phyloP scores from a whole-genome alignment of 129 eudicot genomes.

The Lactuca sativa region DNA sequence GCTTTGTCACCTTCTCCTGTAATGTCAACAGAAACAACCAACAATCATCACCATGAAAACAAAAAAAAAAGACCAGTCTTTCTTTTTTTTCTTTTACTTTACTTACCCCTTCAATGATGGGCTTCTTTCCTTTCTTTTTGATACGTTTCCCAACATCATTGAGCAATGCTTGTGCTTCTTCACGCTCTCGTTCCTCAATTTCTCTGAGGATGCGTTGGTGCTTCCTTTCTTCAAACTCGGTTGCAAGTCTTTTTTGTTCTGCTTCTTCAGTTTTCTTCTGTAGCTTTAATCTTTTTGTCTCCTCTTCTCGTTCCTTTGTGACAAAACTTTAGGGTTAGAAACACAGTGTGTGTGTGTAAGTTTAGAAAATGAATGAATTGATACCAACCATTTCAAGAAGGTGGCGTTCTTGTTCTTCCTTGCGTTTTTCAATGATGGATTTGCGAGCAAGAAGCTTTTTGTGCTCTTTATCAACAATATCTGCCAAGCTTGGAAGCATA shows the following conservation, averaged over 20 bases:
- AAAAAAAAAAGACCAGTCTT: background rate
- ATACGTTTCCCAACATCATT: no score
- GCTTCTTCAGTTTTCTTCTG: conserved; percentile 77
- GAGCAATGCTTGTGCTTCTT: conserved; percentile 57
- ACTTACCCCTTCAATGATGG: conserved; percentile 68
- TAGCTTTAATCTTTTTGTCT: conserved; percentile 60
- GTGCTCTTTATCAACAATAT: conserved; percentile 77
- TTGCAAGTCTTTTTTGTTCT: conserved; percentile 71
- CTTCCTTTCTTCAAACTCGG: conserved; percentile 71
- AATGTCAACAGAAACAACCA: background rate
- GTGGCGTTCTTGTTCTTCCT: conserved; percentile 89
- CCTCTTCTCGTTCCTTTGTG: conserved; percentile 86
- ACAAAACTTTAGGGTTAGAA: background rate
- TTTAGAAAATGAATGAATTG: background rate
- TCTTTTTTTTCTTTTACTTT: no score
- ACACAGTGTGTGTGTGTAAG: background rate
- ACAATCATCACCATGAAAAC: background rate
- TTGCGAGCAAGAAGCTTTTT: conserved; percentile 85
- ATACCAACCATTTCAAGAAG: conserved; percentile 74
- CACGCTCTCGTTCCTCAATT: conserved; percentile 74
- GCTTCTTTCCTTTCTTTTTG: no score
- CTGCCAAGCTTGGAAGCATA: conserved; percentile 58
- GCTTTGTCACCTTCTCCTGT: no score
- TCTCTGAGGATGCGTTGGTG: conserved; percentile 59
- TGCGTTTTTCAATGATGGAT: conserved; percentile 80